These are phyloP conservation scores for Erucastrum elatum DNA, from an alignment of 345 rosid species.

Conservation along the genomic window DNA sequence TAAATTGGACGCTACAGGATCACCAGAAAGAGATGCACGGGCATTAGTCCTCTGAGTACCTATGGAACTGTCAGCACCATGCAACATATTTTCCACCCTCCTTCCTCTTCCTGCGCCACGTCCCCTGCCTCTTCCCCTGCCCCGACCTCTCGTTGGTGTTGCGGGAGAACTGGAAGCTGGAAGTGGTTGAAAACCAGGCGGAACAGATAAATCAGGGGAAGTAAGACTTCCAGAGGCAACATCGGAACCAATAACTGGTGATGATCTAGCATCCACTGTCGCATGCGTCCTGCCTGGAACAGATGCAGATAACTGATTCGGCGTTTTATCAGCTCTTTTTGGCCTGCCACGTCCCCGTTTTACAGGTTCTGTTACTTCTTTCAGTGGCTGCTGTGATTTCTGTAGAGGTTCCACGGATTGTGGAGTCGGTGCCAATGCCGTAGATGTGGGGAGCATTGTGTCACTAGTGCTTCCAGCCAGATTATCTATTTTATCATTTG, in stretches of 20 bases:
- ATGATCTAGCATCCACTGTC: constrained; percentile 42
- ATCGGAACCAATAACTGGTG: constrained; percentile 33
- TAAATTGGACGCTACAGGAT: constrained; percentile 27
- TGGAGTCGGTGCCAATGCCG: constrained; percentile 30
- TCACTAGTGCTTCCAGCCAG: constrained; percentile 17
- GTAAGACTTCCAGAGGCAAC: constrained; percentile 35
- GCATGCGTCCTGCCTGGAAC: constrained; percentile 41
- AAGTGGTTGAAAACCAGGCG: constrained; percentile 43
- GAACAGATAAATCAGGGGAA: constrained; percentile 33
- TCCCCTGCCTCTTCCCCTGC: constrained; percentile 39
- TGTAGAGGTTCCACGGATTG: constrained; percentile 27
- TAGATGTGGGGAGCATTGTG: constrained; percentile 17
- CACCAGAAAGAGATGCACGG: constrained; percentile 36
- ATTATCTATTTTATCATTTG: constrained; percentile 39
- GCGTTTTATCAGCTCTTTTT: constrained; percentile 65
- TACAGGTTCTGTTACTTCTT: constrained; percentile 71
- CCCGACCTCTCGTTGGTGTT: constrained; percentile 43
- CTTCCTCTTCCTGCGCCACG: constrained; percentile 34
- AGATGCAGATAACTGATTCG: constrained; percentile 33
- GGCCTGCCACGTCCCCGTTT: constrained; percentile 98
- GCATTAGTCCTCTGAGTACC: constrained; percentile 26
- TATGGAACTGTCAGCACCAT: constrained; percentile 31
- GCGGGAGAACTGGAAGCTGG: constrained; percentile 33
- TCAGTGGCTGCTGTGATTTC: constrained; percentile 35
- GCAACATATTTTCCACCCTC: constrained; percentile 24